A percentile compares a stretch with the other conserved stretches of the same genome.
phyloP scores from a whole-genome alignment of 2,329 filamentous ascomycete species.

The Sporothrix protearum region DNA sequence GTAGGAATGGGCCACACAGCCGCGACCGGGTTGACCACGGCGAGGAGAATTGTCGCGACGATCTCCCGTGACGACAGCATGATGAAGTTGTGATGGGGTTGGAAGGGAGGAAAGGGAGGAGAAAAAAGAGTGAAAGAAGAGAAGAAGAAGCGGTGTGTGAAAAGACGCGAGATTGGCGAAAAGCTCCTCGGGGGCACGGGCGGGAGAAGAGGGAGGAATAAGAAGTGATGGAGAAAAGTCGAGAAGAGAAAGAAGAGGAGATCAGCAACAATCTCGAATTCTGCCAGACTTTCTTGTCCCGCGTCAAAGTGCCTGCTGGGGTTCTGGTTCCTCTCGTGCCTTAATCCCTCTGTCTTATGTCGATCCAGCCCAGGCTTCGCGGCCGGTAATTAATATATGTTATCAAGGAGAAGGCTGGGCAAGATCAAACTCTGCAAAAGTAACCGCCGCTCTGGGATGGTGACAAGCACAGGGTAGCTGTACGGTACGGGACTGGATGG shows the following conservation, averaged over 20 bases:
- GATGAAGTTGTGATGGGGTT: constrained; percentile 6
- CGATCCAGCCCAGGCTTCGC: constrained; percentile 2
- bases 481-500: not conserved
- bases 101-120: not conserved
- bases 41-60: constrained; percentile 40
- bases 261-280: not conserved
- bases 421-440: not conserved
- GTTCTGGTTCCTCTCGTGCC: not conserved
- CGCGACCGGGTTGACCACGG: constrained; percentile 42
- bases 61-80: constrained; percentile 32
- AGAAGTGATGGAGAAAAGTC: not conserved
- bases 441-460: not conserved
- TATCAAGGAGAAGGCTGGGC: constrained; percentile 5
- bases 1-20: constrained; percentile 58
- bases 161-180: not conserved
- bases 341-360: constrained; percentile 6
- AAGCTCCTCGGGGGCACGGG: not conserved
- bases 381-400: constrained; percentile 15
- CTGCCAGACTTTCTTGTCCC: not conserved
- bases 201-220: not conserved
- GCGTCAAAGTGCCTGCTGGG: not conserved
- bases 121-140: not conserved
- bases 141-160: not conserved
- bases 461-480: not conserved
- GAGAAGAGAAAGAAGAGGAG: not conserved